phyloP scores from a whole-genome alignment of 2,329 filamentous ascomycete genomes.

The Clarireedia homoeocarpa region DNA sequence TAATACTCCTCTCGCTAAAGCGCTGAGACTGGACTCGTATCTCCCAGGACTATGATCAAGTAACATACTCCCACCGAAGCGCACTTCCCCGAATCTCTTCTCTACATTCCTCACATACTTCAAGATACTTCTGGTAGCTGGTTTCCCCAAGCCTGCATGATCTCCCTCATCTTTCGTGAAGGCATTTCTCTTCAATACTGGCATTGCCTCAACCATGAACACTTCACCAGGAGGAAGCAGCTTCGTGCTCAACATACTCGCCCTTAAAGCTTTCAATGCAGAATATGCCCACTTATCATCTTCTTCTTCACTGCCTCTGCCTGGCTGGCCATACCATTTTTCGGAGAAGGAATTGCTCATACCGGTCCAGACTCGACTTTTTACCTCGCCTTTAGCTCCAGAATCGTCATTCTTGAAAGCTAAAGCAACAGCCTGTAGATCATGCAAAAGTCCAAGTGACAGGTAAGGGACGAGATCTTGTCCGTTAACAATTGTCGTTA shows the following conservation, averaged over 20 bases:
- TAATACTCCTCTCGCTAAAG: slow-evolving; percentile 41
- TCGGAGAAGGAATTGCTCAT: slow-evolving; percentile 54
- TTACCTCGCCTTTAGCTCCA: slow-evolving; percentile 59
- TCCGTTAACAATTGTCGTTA: slow-evolving; percentile 67
- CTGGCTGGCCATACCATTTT: slow-evolving; percentile 46
- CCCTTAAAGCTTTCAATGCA: slow-evolving; percentile 56
- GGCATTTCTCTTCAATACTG: slow-evolving; percentile 59
- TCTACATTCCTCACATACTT: slow-evolving; percentile 67
- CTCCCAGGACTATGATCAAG: slow-evolving; percentile 67
- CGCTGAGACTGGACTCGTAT: slow-evolving; percentile 63
- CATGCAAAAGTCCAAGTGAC: slow-evolving; percentile 65
- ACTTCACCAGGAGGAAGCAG: slow-evolving; percentile 70
- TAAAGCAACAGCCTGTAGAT: slow-evolving; percentile 63
- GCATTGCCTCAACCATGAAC: slow-evolving; percentile 61
- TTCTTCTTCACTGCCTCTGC: slow-evolving; percentile 35
- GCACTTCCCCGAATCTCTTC: slow-evolving; percentile 58
- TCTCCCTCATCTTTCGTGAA: slow-evolving; percentile 35
- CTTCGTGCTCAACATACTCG: slow-evolving; percentile 61
- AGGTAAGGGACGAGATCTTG: slow-evolving; percentile 67
- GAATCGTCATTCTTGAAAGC: slow-evolving; percentile 66
- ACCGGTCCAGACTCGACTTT: slow-evolving; percentile 56
- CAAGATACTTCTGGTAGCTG: slow-evolving; percentile 60
- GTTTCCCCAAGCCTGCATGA: slow-evolving; percentile 42
- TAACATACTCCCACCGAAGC: slow-evolving; percentile 67
- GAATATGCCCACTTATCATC: slow-evolving; percentile 62